phyloP scores from a whole-genome alignment of 495 filamentous ascomycete genomes.

The Penicillium pancosmium region DNA sequence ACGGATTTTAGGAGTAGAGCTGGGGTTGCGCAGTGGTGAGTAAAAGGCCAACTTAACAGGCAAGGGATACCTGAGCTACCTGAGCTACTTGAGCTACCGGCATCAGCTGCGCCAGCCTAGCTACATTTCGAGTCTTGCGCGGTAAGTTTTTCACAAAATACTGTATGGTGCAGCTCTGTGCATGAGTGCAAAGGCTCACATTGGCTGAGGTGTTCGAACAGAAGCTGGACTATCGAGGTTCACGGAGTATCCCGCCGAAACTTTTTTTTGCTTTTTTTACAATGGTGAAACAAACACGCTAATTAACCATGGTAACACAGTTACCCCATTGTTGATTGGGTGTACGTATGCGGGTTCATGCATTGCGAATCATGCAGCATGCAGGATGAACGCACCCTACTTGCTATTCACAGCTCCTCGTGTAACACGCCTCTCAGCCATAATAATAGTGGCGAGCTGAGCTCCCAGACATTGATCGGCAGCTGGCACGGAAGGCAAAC shows the following conservation, averaged over 20 bases:
- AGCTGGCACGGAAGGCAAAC: too few relatives aligned
- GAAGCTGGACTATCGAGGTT: too few relatives aligned
- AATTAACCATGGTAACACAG: not conserved
- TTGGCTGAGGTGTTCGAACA: too few relatives aligned
- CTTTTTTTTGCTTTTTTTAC: not conserved
- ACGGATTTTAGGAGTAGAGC: too few relatives aligned
- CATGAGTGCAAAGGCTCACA: too few relatives aligned
- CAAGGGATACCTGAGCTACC: too few relatives aligned
- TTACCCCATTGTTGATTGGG: not conserved
- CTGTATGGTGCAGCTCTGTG: too few relatives aligned
- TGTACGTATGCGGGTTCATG: not conserved
- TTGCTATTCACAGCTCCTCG: not conserved
- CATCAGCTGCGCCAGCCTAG: too few relatives aligned
- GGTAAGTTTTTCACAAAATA: not conserved
- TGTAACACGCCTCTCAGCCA: not conserved
- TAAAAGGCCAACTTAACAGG: too few relatives aligned
- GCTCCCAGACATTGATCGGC: not conserved
- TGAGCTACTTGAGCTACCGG: too few relatives aligned
- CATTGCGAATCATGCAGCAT: not conserved
- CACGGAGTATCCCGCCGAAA: too few relatives aligned
- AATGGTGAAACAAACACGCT: not conserved
- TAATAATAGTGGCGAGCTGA: conserved; percentile 1
- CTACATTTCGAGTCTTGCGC: not conserved
- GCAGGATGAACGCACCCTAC: not conserved
- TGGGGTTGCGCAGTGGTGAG: too few relatives aligned